These are phyloP conservation scores for Trichomonas vaginalis DNA, from an alignment of 208 protist genomes.

Conservation along the genomic window DNA sequence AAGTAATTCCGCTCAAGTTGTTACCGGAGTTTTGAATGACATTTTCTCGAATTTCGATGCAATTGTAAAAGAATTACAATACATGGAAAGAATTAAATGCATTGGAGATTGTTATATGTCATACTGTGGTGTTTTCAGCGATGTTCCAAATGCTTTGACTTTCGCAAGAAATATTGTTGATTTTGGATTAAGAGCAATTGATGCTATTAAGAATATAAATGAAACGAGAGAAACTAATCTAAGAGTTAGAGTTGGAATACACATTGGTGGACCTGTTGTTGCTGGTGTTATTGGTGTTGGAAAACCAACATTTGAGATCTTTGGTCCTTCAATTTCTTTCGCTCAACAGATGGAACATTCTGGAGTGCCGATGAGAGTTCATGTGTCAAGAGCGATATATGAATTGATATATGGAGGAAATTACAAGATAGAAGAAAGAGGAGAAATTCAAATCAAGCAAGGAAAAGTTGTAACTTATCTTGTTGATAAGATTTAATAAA, in stretches of 20 bases:
- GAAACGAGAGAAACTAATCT: neutral
- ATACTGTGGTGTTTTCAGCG: neutral
- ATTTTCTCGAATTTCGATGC: neutral
- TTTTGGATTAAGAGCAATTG: neutral
- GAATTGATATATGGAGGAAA: neutral
- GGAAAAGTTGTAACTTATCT: neutral
- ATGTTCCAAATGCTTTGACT: neutral
- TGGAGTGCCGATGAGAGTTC: neutral
- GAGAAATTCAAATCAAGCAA: neutral
- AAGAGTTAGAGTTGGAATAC: neutral
- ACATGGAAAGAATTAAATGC: neutral
- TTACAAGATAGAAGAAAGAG: neutral
- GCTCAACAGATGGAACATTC: neutral
- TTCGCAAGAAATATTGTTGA: neutral
- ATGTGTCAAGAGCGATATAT: neutral
- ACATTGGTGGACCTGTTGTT: neutral
- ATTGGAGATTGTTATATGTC: conserved; percentile 2
- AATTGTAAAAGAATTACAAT: neutral
- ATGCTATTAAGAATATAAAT: neutral
- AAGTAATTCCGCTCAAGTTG: neutral
- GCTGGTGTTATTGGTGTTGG: neutral
- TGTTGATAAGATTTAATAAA: neutral
- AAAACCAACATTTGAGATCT: conserved; percentile 12
- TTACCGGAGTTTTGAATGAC: neutral
- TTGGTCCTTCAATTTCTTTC: neutral